Evolutionary conservation across 2,329 filamentous ascomycete genomes (phyloP).

Genomic region (Pestalotiopsis fici): DNA sequence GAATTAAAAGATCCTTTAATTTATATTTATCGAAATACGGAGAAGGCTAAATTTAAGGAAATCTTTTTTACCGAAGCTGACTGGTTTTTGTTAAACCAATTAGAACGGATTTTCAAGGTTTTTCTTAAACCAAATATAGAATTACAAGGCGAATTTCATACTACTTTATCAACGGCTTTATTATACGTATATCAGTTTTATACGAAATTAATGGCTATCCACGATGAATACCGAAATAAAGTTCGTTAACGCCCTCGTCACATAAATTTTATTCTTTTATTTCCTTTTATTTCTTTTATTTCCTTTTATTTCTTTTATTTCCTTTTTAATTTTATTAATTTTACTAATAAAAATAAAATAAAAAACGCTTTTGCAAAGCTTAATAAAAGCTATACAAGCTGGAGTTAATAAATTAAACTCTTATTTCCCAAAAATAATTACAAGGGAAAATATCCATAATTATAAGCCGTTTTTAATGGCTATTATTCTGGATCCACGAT

Average conservation of each 20-base stretch:
- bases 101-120: background rate
- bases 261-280: background rate
- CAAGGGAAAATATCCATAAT: background rate
- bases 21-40: background rate
- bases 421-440: background rate
- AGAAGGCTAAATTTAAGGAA: background rate
- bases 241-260: too few relatives aligned
- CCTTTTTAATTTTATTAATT: background rate
- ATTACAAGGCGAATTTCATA: conserved; percentile 1
- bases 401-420: background rate
- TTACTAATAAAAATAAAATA: background rate
- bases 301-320: background rate
- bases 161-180: background rate
- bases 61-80: background rate
- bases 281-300: background rate
- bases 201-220: background rate
- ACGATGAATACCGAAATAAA: too few relatives aligned
- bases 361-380: background rate
- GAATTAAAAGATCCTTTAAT: background rate
- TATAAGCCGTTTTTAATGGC: background rate
- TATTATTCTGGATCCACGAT: background rate
- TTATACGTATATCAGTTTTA: conserved; percentile 1
- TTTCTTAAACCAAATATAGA: background rate
- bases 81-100: conserved; percentile 3
- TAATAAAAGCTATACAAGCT: background rate